Percentiles rank a stretch among this genome's conserved stretches.
phyloP scores from a whole-genome alignment of 148 eudicot species.

The Euryodendron excelsum region DNA sequence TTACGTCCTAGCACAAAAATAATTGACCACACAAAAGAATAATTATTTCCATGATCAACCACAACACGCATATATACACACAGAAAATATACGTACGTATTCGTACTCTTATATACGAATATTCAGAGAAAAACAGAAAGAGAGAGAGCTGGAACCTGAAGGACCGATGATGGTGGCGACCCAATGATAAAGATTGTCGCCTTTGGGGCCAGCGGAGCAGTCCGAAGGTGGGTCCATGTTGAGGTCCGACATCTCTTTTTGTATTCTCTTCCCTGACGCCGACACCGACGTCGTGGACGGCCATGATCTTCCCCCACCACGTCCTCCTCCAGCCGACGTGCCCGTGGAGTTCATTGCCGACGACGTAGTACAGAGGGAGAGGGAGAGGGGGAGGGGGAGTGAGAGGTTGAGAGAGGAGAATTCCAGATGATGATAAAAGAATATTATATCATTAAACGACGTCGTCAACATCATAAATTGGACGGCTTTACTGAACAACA shows the following conservation, averaged over 20 bases:
- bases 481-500: too few species aligned
- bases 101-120: neutral
- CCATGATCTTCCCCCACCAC: conserved; percentile 62
- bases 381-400: neutral
- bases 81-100: neutral
- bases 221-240: conserved; percentile 62
- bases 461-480: too few species aligned
- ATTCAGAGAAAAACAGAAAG: neutral
- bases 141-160: conserved; percentile 39
- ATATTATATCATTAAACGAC: too few species aligned
- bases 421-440: too few species aligned
- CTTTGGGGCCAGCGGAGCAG: conserved; percentile 92
- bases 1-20: neutral
- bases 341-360: conserved; percentile 19
- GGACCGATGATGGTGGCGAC: conserved; percentile 87
- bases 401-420: too few species aligned
- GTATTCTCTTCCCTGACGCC: conserved; percentile 83
- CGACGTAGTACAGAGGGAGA: neutral
- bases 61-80: neutral
- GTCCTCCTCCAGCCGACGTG: conserved; percentile 13
- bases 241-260: conserved; percentile 76
- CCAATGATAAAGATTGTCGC: conserved; percentile 93
- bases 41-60: neutral
- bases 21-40: neutral
- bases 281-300: conserved; percentile 79